Evolutionary conservation across 1,139 yeast species (phyloP), one percentile per base, ranked within the genome.

Genomic region (Geotrichum histeridarum): DNA sequence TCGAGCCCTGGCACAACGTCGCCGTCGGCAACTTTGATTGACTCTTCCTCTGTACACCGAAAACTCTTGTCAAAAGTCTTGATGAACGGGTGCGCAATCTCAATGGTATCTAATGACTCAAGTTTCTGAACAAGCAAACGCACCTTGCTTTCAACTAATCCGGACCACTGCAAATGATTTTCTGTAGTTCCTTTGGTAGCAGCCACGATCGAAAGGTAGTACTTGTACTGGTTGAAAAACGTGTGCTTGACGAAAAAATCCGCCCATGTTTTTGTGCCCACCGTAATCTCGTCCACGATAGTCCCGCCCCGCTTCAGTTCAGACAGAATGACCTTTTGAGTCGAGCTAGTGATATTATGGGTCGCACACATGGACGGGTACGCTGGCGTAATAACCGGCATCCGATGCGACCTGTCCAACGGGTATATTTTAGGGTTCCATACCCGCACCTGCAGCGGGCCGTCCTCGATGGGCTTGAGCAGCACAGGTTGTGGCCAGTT

Each of bases 351-450:
- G 45, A 93, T 91, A 68, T 93, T 93, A 68, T 93, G 99, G 0
- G 99, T 93, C 0, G 99, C 97, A 71, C 99, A 93, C 99, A 93
- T 93, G 0, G 98, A 90, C 0, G 99, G 99, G 66, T 93, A 93
- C 0, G 99, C 98, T 0, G 99, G 99, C 0, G 99, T 93, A 54
- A 93, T 93, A n/a, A 93, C 96, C 0, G 99, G 99, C 99, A 93
- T 94, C 61, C 83, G 77, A 70, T 93, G 99, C 36, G 82, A 82
- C 56, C 95, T 79, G 67, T 93, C 99, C 61, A 82, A 86, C 1
- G 93, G 83, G 65, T 93, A 93, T 2, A 93, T 72, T 60, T 85
- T 80, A 4, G 99, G 99, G 67, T 93, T 93, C 99, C 99, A 93
- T 4, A 93, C 95, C 59, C 96, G 78, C 0, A 90, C 98, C 63